Base-by-base conservation (phyloP, 2,329 filamentous ascomycete species). In the Colletotrichum orbiculare region DNA sequence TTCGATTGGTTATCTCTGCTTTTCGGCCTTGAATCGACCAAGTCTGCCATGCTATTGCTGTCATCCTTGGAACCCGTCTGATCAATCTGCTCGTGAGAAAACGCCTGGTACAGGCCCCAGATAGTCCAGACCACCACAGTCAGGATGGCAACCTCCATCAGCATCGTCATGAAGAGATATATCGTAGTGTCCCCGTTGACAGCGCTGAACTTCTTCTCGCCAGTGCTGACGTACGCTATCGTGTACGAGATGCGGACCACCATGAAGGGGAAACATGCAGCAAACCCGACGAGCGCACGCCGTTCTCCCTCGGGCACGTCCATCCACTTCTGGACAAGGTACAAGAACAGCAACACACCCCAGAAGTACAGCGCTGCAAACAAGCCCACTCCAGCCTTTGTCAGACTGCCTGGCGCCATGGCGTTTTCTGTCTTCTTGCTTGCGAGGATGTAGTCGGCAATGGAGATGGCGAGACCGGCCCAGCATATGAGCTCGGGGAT, bases 401-500 rank as follows among this genome's bases (percentile, higher is more conserved):
- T 70, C 33, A 69, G 35, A 8, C 50, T 10, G 2, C 65, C 65
- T 1, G 69, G 67, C 6, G 62, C 64, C 42, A 68, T 67, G 35
- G 56, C 50, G 25, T 67, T 48, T 6, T 69, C 58, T 4, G 35
- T 56, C n/a, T 60, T 63, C 12, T 57, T 52, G 35, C 64, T 62
- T 10, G 61, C 64, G 13, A 66, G 17, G 2, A 56, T 48, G 55
- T 70, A 70, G 46, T 69, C 69, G 25, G 64, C 69, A 33, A 70
- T 60, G 12, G 67, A 67, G 10, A 70, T 65, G 5, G 50, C 69
- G 17, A 70, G 68, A 34, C 69, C 69, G 2, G 66, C 63, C 64
- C 64, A 69, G 50, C 69, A 70, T n/a, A 70, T 65, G 53, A 70
- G 50, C 43, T 70, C 67, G 1, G 69, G 69, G 5, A 68, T 49